Conservation (phyloP, 2,329 filamentous ascomycete species). For the Stemphylium lycopersici region DNA sequence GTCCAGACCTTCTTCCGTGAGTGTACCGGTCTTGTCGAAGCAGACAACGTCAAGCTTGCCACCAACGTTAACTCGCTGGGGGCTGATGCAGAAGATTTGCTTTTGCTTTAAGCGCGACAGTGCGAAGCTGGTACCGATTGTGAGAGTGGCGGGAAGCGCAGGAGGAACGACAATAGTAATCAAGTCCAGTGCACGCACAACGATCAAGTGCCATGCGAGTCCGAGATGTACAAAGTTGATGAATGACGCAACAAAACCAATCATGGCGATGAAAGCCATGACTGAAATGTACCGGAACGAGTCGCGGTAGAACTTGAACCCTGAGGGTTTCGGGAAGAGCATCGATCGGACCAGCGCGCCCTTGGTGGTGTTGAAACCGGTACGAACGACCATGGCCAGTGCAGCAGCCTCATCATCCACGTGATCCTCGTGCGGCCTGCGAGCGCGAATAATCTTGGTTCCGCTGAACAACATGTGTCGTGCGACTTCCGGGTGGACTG, state of each 20-base stretch:
- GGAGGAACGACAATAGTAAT: conserved; percentile 98
- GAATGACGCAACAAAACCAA: conserved; percentile 90
- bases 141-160: conserved; percentile 90
- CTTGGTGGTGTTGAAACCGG: conserved; percentile 97
- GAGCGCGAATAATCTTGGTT: conserved; percentile 90
- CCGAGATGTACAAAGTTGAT: conserved; percentile 88
- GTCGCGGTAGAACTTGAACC: conserved; percentile 98
- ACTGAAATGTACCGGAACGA: conserved; percentile 98
- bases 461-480: conserved; percentile 93
- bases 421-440: conserved; percentile 83
- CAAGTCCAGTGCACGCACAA: conserved; percentile 88
- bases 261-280: conserved; percentile 82
- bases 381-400: conserved; percentile 88
- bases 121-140: conserved; percentile 96
- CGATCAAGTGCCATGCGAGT: conserved; percentile 86
- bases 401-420: conserved; percentile 90
- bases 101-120: conserved; percentile 83
- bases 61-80: conserved; percentile 93
- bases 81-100: conserved; percentile 96
- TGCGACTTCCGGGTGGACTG: conserved; percentile 81
- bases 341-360: conserved; percentile 94
- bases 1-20: conserved; percentile 95
- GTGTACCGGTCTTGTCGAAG: conserved; percentile 98
- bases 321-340: conserved; percentile 97
- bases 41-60: conserved; percentile 96